Evolutionary conservation across 2,329 filamentous ascomycete species (phyloP).

Genomic region (Pyricularia grisea): DNA sequence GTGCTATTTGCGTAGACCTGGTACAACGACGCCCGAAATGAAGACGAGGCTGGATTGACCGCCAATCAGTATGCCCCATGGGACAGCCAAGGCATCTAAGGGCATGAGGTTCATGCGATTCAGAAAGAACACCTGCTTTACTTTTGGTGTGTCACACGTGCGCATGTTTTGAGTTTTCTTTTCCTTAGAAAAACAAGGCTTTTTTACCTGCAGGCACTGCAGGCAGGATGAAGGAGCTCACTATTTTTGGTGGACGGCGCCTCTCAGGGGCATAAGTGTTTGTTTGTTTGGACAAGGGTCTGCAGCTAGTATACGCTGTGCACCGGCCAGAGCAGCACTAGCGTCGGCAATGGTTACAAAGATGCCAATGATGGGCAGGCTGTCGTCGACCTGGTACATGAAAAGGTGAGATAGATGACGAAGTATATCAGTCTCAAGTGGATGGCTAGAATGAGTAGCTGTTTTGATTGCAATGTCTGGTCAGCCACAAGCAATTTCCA

Average conservation of each 20-base stretch:
- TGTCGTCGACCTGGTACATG: not conserved
- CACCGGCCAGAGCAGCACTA: not conserved
- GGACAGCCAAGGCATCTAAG: not conserved
- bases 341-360: not conserved
- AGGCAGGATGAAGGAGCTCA: not conserved
- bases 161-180: not conserved
- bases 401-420: not conserved
- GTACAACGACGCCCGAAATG: not conserved
- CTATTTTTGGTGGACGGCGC: not conserved
- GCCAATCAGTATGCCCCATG: not conserved
- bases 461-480: not conserved
- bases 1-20: not conserved
- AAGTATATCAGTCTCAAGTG: not conserved
- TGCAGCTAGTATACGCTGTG: not conserved
- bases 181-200: too few species aligned
- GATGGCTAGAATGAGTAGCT: not conserved
- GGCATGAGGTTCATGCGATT: not conserved
- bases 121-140: not conserved
- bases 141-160: not conserved
- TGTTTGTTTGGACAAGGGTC: not conserved
- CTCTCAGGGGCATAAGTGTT: not conserved
- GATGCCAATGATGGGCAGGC: not conserved
- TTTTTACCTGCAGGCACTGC: too few species aligned
- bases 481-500: not conserved
- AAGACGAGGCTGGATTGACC: not conserved